Percentiles rank a stretch among this genome's conserved stretches.
These are phyloP conservation scores for Leptographium lundbergii DNA, from an alignment of 2,329 filamentous ascomycete species.

Conservation along the genomic window DNA sequence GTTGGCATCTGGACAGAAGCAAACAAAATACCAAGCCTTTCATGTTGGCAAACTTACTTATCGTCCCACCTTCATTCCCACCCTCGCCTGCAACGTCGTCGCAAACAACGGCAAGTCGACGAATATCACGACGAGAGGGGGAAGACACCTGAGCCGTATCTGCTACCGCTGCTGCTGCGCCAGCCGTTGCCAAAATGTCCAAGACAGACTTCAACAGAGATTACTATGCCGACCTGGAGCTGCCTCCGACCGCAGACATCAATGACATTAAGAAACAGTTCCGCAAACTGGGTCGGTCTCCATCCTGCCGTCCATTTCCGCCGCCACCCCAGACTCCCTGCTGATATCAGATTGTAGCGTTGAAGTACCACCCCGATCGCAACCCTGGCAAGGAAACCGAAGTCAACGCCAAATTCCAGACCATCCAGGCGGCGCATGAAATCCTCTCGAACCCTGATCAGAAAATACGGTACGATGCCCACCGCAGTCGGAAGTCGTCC, in stretches of 20 bases:
- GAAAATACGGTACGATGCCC: constrained; percentile 41
- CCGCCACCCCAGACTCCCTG: background rate
- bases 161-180: background rate
- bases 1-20: background rate
- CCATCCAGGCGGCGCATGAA: constrained; percentile 77
- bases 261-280: constrained; percentile 80
- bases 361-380: constrained; percentile 80
- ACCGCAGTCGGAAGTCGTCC: constrained; percentile 21
- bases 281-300: constrained; percentile 56
- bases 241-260: constrained; percentile 52
- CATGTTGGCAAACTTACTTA: background rate
- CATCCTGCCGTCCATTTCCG: background rate
- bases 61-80: background rate
- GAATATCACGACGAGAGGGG: background rate
- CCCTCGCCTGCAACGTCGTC: background rate
- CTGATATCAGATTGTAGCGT: constrained; percentile 33
- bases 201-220: constrained; percentile 54
- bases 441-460: constrained; percentile 42
- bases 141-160: background rate
- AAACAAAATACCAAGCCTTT: background rate
- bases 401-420: constrained; percentile 70
- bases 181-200: constrained; percentile 40
- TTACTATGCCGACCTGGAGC: constrained; percentile 75
- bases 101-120: background rate
- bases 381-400: constrained; percentile 74